These are phyloP conservation scores for Teunomyces panamensis DNA, from an alignment of 805 yeast genomes.

Conservation along the genomic window DNA sequence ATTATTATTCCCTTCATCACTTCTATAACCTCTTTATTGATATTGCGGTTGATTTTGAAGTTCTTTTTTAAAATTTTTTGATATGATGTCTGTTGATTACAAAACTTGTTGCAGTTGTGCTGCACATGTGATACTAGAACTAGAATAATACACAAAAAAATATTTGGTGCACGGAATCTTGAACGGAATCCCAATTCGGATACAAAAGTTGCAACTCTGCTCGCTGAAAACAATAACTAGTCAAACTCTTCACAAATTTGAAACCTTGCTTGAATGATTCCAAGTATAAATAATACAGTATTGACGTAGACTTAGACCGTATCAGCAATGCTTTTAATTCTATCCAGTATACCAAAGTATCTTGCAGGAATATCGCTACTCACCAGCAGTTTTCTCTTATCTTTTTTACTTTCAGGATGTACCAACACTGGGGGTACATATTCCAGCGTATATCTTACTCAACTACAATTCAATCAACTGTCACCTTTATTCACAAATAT, in stretches of 20 bases:
- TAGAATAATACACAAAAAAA: neutral
- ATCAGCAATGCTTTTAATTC: neutral
- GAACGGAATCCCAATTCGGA: neutral
- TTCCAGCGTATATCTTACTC: slow-evolving; percentile 49
- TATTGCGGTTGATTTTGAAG: slow-evolving; percentile 9
- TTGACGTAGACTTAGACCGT: neutral
- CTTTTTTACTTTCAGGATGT: slow-evolving; percentile 59
- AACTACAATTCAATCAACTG: slow-evolving; percentile 45
- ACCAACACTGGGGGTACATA: slow-evolving; percentile 38
- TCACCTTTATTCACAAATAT: slow-evolving; percentile 44
- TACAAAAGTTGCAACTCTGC: neutral
- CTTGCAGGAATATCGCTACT: neutral
- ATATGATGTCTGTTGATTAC: neutral
- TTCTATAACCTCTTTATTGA: slow-evolving; percentile 7
- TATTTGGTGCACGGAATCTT: neutral
- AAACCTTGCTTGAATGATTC: neutral
- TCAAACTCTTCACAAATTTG: neutral
- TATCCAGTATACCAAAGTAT: neutral
- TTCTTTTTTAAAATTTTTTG: slow-evolving; percentile 5
- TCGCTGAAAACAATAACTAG: neutral
- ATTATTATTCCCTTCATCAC: slow-evolving; percentile 9
- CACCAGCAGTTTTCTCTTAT: slow-evolving; percentile 39
- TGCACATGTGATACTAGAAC: neutral
- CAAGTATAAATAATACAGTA: neutral
- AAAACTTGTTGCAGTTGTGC: neutral